phyloP scores from a whole-genome alignment of 1,284 basidiomycete species.

The Singerocomus rubriflavus region DNA sequence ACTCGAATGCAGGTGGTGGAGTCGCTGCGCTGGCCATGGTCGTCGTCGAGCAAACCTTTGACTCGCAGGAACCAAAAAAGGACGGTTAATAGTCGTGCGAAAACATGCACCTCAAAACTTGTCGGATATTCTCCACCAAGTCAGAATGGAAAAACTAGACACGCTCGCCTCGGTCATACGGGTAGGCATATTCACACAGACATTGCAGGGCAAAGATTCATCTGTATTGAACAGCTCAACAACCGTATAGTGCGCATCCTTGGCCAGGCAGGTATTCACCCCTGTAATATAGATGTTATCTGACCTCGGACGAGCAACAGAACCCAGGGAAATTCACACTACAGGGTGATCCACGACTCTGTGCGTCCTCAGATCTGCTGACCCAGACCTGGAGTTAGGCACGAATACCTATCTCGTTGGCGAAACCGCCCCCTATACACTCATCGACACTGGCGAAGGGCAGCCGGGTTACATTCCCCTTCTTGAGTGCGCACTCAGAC shows the following conservation, averaged over 20 bases:
- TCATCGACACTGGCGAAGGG: conserved; percentile 90
- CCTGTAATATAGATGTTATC: not conserved
- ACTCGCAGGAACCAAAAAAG: not conserved
- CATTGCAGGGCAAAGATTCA: accelerated
- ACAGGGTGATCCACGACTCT: conserved; percentile 54
- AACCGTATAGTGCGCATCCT: conserved; percentile 61
- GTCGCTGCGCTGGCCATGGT: conserved; percentile 45
- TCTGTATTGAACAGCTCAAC: conserved; percentile 48
- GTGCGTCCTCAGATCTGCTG: not conserved
- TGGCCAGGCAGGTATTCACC: conserved; percentile 55
- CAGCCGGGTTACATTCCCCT: conserved; percentile 64
- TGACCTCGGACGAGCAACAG: conserved; percentile 37
- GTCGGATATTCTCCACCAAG: too few relatives aligned
- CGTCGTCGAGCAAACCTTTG: not conserved
- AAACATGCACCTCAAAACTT: too few relatives aligned
- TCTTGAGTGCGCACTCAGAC: conserved; percentile 57
- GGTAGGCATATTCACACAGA: conserved; percentile 35
- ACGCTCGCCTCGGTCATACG: conserved; percentile 49
- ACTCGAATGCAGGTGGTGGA: conserved; percentile 4
- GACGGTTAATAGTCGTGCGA: conserved; percentile 18
- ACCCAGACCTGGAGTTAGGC: conserved; percentile 44
- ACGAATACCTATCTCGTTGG: conserved; percentile 94
- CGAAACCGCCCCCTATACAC: conserved; percentile 63
- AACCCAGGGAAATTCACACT: conserved; percentile 92
- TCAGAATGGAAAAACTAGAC: conserved; percentile 45